A percentile compares a stretch with the other conserved stretches of the same genome.
These are phyloP conservation scores for Colletotrichum paranaense DNA, from an alignment of 2,329 filamentous ascomycete species.

Conservation along the genomic window DNA sequence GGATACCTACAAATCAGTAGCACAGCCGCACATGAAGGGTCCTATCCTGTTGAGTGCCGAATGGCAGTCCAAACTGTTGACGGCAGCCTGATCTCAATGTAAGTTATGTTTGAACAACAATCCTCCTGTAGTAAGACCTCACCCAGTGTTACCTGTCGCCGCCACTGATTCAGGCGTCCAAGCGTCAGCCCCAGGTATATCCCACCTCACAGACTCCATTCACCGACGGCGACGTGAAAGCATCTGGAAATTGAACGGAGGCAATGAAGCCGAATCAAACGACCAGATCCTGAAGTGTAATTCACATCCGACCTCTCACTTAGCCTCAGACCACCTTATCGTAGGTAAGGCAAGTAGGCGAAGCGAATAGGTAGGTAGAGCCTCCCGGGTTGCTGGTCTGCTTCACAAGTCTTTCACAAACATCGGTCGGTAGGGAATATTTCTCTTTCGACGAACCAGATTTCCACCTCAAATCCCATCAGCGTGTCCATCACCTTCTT, in stretches of 20 bases:
- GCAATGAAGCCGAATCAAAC: neutral
- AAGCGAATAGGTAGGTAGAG: too few relatives aligned
- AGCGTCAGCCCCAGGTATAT: neutral
- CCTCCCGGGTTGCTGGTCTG: neutral
- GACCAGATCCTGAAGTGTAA: neutral
- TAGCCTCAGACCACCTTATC: neutral
- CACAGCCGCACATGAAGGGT: too few relatives aligned
- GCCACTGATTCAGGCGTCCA: constrained; percentile 15
- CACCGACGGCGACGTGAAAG: neutral
- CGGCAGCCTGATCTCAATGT: too few relatives aligned
- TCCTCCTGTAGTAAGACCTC: too few relatives aligned
- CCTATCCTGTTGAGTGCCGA: too few relatives aligned
- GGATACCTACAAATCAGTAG: too few relatives aligned
- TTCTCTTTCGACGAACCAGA: neutral
- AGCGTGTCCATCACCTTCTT: neutral
- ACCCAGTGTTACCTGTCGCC: neutral
- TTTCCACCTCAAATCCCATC: neutral
- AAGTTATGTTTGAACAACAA: too few relatives aligned
- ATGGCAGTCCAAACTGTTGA: too few relatives aligned
- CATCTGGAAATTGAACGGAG: neutral
- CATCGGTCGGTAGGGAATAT: neutral
- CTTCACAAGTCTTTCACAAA: neutral
- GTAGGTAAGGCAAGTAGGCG: too few relatives aligned
- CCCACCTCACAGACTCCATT: neutral
- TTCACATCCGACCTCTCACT: neutral